phyloP scores from a whole-genome alignment of 2,329 filamentous ascomycete species.

The Aspergillus sp. region DNA sequence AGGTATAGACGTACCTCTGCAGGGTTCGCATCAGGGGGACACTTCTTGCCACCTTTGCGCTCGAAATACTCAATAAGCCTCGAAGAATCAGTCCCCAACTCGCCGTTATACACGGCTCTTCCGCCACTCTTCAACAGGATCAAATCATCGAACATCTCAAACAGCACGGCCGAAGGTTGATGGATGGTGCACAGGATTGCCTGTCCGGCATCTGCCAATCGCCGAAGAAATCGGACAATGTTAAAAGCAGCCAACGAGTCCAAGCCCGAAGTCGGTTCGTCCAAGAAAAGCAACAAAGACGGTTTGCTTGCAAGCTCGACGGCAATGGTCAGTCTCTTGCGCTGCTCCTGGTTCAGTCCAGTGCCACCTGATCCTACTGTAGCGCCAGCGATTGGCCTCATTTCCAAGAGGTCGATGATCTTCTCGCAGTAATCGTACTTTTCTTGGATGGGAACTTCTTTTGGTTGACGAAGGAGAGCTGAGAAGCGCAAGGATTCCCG shows the following conservation, averaged over 20 bases:
- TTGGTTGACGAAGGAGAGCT: slow-evolving; percentile 65
- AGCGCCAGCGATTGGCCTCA: slow-evolving; percentile 69
- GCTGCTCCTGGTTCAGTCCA: slow-evolving; percentile 67
- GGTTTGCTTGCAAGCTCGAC: slow-evolving; percentile 67
- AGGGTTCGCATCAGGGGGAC: slow-evolving; percentile 67
- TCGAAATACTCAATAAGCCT: slow-evolving; percentile 74
- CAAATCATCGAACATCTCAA: slow-evolving; percentile 85
- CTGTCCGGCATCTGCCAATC: slow-evolving; percentile 74
- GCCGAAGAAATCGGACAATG: slow-evolving; percentile 65
- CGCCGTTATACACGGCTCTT: slow-evolving; percentile 82
- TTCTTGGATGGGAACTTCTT: slow-evolving; percentile 60
- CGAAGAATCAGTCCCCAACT: slow-evolving; percentile 75
- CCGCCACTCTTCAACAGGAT: slow-evolving; percentile 79
- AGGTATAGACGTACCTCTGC: slow-evolving; percentile 56
- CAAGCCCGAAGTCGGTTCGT: slow-evolving; percentile 67
- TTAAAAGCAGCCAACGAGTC: slow-evolving; percentile 72
- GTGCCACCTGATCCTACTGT: slow-evolving; percentile 63
- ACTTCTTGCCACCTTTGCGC: slow-evolving; percentile 63
- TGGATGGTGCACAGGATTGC: slow-evolving; percentile 91
- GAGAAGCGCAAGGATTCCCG: slow-evolving; percentile 70
- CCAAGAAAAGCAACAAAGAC: slow-evolving; percentile 64
- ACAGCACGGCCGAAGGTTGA: slow-evolving; percentile 83
- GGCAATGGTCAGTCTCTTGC: slow-evolving; percentile 69
- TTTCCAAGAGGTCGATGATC: slow-evolving; percentile 70
- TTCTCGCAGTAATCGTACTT: slow-evolving; percentile 72